Base-by-base conservation (phyloP, 768 basidiomycete species). In the Kwoniella pini region DNA sequence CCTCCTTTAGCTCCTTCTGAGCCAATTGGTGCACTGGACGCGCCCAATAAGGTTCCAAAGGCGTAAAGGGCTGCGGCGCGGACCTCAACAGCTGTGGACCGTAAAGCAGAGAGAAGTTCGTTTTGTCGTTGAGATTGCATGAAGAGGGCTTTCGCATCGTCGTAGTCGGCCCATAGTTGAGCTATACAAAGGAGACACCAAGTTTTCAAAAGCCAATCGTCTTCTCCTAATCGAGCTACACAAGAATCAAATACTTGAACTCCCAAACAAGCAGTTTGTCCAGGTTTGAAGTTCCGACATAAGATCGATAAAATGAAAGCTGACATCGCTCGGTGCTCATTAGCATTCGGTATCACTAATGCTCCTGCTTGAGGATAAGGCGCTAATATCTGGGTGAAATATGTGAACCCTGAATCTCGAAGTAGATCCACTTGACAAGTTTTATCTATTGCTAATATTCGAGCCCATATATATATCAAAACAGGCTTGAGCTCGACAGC, bases 321-420 rank as follows among this genome's bases (percentile, higher is more conserved):
- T 75, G 94, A 98, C 95, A 98, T 98, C 1, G 96, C 93, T 66
- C 91, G 90, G 78, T 97, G 93, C 75, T 98, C 96, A 4, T 89
- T 88, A 51, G 87, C 86, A 78, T 99, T 96, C 0, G 94, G 93
- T n/a, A 97, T 85, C 17, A 75, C 70, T 12, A 40, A 84, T 75
- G 55, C 81, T 77, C 39, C 81, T 72, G 31, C 81, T 77, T 55
- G 89, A 38, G 89, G 87, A 39, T 63, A 68, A 11, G 79, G 79
- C 3, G 76, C 69, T 49, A 80, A 70, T 26, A 80, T 72, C 15
- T 72, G 70, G 4, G 77, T 68, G 57, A 80, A 80, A 61, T 80
- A 80, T 61, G 85, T 87, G 59, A 80, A 79, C 3, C 87, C 82
- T 36, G 77, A 74, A 52, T 87, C 90, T 65, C 86, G 88, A 71